These are phyloP conservation scores for Monosporascus sp. DNA, from an alignment of 2,329 filamentous ascomycete genomes.

Conservation along the genomic window DNA sequence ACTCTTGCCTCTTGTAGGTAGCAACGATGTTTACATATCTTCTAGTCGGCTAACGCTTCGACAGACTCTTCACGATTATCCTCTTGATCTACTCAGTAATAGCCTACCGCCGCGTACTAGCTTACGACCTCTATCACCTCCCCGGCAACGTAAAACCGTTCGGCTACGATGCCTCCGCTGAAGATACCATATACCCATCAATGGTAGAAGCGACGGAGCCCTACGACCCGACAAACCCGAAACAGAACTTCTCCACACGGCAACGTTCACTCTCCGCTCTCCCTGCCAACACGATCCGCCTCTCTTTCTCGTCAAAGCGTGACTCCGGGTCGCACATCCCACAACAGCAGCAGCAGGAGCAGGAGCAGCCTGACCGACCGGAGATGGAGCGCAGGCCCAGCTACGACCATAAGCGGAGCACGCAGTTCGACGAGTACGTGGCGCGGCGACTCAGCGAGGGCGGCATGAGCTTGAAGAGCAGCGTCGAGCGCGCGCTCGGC, in stretches of 20 bases:
- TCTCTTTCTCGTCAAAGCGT: constrained; percentile 8
- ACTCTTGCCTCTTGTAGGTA: constrained; percentile 43
- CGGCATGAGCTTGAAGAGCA: constrained; percentile 18
- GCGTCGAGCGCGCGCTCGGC: constrained; percentile 24
- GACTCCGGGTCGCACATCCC: constrained; percentile 9
- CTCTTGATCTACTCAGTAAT: constrained; percentile 41
- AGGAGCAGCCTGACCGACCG: not conserved
- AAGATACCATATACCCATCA: constrained; percentile 18
- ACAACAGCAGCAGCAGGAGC: constrained; percentile 6
- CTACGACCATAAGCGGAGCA: constrained; percentile 42
- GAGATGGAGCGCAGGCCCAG: constrained; percentile 15
- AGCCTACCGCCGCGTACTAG: constrained; percentile 41
- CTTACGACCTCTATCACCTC: constrained; percentile 45
- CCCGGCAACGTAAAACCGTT: constrained; percentile 44
- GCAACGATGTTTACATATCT: not conserved
- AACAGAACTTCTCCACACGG: constrained; percentile 4
- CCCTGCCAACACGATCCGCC: constrained; percentile 15
- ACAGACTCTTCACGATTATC: constrained; percentile 36
- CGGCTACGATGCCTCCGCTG: constrained; percentile 32
- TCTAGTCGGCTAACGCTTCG: not conserved
- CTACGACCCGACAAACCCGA: constrained; percentile 18
- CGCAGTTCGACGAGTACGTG: constrained; percentile 41
- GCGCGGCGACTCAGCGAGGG: constrained; percentile 24
- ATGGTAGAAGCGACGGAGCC: constrained; percentile 11
- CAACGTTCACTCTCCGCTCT: constrained; percentile 18